phyloP scores from a whole-genome alignment of 768 basidiomycete genomes.

The Lentinula lateritia region DNA sequence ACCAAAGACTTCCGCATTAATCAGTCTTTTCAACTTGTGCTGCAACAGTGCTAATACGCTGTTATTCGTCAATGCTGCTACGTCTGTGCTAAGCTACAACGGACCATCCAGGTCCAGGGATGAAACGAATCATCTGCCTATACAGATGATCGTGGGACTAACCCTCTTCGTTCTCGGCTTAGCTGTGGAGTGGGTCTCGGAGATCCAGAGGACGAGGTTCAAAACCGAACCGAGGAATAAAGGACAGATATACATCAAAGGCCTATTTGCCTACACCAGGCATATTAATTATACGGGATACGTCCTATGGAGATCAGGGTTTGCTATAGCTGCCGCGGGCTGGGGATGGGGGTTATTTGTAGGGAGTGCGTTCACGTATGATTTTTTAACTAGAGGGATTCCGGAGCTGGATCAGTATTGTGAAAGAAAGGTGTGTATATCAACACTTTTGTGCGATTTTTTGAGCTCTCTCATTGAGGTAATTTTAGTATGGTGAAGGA shows the following conservation, averaged over 20 bases:
- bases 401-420: conserved; percentile 1
- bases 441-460: neutral
- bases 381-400: neutral
- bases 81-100: conserved; percentile 4
- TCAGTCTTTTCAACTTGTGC: conserved; percentile 12
- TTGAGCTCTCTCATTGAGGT: neutral
- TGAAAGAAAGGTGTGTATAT: neutral
- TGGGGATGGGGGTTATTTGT: neutral
- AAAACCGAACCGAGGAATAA: conserved; percentile 18
- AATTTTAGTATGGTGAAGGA: neutral
- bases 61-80: conserved; percentile 11
- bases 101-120: neutral
- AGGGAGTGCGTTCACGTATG: neutral
- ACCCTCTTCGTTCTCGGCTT: conserved; percentile 13
- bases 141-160: conserved; percentile 12
- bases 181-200: conserved; percentile 14
- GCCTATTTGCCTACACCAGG: neutral
- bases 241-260: neutral
- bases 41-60: conserved; percentile 16
- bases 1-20: conserved; percentile 1
- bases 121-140: conserved; percentile 3
- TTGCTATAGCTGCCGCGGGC: neutral
- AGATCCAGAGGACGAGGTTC: conserved; percentile 16
- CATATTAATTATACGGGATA: conserved; percentile 2
- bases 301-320: neutral